phyloP scores from a whole-genome alignment of 371 early-diverging fungal species.

The Mucor mucedo region DNA sequence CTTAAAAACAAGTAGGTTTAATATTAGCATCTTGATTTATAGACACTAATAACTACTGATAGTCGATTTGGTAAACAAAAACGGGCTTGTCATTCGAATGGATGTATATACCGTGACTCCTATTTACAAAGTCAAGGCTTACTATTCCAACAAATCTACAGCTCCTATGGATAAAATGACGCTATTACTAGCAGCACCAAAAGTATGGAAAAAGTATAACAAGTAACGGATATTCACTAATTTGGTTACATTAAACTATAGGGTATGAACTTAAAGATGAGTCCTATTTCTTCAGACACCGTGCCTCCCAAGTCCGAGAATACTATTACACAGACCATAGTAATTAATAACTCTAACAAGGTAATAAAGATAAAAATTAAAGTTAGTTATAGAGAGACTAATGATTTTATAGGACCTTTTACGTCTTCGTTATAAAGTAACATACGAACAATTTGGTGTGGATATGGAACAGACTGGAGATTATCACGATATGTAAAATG shows the following conservation, averaged over 20 bases:
- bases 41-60: neutral
- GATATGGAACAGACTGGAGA: conserved; percentile 76
- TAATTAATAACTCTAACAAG: conserved; percentile 58
- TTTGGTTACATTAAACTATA: conserved; percentile 5
- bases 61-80: conserved; percentile 68
- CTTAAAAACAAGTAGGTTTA: conserved; percentile 9
- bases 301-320: conserved; percentile 64
- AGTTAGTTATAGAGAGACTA: neutral
- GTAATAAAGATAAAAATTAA: conserved; percentile 17
- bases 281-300: conserved; percentile 59
- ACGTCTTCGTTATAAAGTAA: conserved; percentile 71
- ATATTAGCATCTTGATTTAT: neutral
- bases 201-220: conserved; percentile 31
- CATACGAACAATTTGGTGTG: conserved; percentile 72
- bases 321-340: conserved; percentile 60
- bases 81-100: conserved; percentile 57
- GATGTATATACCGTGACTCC: conserved; percentile 32
- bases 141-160: conserved; percentile 56
- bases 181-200: conserved; percentile 57
- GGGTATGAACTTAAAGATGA: conserved; percentile 70
- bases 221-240: neutral
- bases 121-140: conserved; percentile 40
- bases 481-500: conserved; percentile 29
- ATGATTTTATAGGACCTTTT: conserved; percentile 54
- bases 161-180: conserved; percentile 58